Percentiles rank a stretch among this genome's conserved stretches.
Evolutionary conservation across 495 filamentous ascomycete species (phyloP).

Genomic region (Trichocladium uniseriatum): DNA sequence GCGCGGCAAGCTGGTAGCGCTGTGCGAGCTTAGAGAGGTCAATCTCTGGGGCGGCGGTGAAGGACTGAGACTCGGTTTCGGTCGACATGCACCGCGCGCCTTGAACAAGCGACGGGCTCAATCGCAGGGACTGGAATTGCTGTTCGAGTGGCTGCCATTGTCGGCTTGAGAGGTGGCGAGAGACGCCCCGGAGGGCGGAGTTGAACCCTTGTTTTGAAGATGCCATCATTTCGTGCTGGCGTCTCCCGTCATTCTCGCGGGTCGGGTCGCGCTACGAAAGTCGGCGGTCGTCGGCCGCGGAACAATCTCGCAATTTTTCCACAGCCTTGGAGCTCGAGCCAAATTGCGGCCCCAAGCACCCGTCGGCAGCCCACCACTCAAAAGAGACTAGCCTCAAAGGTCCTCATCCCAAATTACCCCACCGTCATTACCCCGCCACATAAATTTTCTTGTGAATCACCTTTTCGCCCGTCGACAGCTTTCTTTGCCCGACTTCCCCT

Average conservation of each 20-base stretch:
- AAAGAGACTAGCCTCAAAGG: background rate
- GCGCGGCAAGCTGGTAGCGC: slow-evolving; percentile 1
- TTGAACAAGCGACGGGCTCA: slow-evolving; percentile 5
- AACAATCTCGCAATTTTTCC: slow-evolving; percentile 26
- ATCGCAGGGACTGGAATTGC: slow-evolving; percentile 19
- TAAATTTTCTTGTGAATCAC: slow-evolving; percentile 25
- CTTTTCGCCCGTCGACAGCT: slow-evolving; percentile 13
- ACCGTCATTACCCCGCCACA: slow-evolving; percentile 22
- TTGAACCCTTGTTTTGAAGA: slow-evolving; percentile 19
- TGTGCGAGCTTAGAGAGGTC: slow-evolving; percentile 7
- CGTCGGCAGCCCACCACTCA: background rate
- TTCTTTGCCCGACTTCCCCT: slow-evolving; percentile 15
- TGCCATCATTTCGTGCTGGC: slow-evolving; percentile 24
- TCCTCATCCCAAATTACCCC: background rate
- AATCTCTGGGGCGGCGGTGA: slow-evolving; percentile 12
- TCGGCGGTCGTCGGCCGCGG: slow-evolving; percentile 8
- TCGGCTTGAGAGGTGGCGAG: slow-evolving; percentile 4
- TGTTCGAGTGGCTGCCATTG: slow-evolving; percentile 22
- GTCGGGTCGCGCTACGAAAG: slow-evolving; percentile 10
- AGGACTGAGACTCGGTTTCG: slow-evolving; percentile 19
- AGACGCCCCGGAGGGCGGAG: slow-evolving; percentile 19
- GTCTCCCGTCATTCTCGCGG: slow-evolving; percentile 17
- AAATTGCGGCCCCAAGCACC: background rate
- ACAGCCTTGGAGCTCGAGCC: slow-evolving; percentile 9
- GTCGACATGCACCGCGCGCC: slow-evolving; percentile 18